Evolutionary conservation across 176 grass and related monocot species (phyloP), one percentile per base, ranked within the genome.

Genomic region (Triticum monococcum): DNA sequence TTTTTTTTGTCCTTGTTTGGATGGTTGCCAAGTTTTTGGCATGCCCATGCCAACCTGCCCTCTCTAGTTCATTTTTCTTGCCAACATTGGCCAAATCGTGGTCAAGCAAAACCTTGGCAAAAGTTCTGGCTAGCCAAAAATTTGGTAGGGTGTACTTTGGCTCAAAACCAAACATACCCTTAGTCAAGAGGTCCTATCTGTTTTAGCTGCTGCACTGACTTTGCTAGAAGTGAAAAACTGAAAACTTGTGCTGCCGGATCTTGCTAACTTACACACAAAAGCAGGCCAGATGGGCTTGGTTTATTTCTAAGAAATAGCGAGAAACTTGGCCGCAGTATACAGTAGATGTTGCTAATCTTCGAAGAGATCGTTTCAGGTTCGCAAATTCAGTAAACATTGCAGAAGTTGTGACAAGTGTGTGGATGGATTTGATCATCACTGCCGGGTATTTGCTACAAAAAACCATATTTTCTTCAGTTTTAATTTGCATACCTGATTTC

Each of bases 321-420:
- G 38, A 70, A 69, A 33, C 8, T 72, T 61, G 11, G 61, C 43
- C 83, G 41, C 50, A 17, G 3, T 46, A 28, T 75, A 73, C 3
- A 80, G 37, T 38, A 46, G 4, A 63, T 46, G 13, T 54, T 85
- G 33, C 78, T 74, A 25, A 90, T 76, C 66, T 63, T 18, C 22
- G 24, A 75, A 73, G 12, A 66, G 22, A 74, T 43, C 23, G 52
- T 91, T 89, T 89, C 89, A 99, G 97, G 97, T 97, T 59, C 80
- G 83, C 50, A 94, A 96, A 78, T 99, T 91, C 83, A 99, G 94
- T 92, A 99, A 99, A 80, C 97, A 99, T 68, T 99, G 97, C 78
- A 92, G 94, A 90, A 99, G 97, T 73, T 99, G 97, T 80, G 97
- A 99, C 67, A 99, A 99, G 86, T 99, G 97, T 90, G 97, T 99